phyloP scores from a whole-genome alignment of 2,329 filamentous ascomycete species.

The Phoma herbarum region DNA sequence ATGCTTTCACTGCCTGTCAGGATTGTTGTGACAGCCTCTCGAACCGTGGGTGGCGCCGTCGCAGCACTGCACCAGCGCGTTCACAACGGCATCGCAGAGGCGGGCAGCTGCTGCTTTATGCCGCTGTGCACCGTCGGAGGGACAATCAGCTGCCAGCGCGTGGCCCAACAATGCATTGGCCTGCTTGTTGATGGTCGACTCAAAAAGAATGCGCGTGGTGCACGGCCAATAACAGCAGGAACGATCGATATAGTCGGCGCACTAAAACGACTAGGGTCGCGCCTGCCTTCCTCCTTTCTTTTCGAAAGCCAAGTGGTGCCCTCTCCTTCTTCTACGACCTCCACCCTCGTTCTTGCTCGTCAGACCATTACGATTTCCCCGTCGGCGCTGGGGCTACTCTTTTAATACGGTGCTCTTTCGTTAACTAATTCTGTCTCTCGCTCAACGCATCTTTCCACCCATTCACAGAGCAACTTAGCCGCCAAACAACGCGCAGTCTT shows the following conservation, averaged over 20 bases:
- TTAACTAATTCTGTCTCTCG: slow-evolving; percentile 52
- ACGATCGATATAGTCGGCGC: slow-evolving; percentile 16
- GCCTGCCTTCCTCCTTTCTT: slow-evolving; percentile 27
- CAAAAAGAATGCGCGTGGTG: slow-evolving; percentile 17
- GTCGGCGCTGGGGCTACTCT: slow-evolving; percentile 34
- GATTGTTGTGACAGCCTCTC: slow-evolving; percentile 12
- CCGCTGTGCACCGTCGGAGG: slow-evolving; percentile 6
- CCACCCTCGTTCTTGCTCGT: slow-evolving; percentile 35
- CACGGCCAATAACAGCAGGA: not conserved
- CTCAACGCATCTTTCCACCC: slow-evolving; percentile 46
- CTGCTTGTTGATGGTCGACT: slow-evolving; percentile 20
- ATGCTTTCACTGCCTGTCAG: slow-evolving; percentile 19
- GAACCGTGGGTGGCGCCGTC: slow-evolving; percentile 14
- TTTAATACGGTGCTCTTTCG: slow-evolving; percentile 42
- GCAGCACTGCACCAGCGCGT: slow-evolving; percentile 2
- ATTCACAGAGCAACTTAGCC: slow-evolving; percentile 40
- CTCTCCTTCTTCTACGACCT: slow-evolving; percentile 30
- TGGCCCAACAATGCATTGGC: slow-evolving; percentile 20
- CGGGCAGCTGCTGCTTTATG: slow-evolving; percentile 5
- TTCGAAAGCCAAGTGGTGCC: slow-evolving; percentile 22
- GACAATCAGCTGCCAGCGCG: slow-evolving; percentile 9
- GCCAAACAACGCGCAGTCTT: slow-evolving; percentile 45
- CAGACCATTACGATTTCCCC: slow-evolving; percentile 36
- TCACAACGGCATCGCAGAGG: not conserved
- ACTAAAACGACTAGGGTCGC: slow-evolving; percentile 21